Conservation (phyloP, 345 rosid genomes). For the Eucalyptus pumila region DNA sequence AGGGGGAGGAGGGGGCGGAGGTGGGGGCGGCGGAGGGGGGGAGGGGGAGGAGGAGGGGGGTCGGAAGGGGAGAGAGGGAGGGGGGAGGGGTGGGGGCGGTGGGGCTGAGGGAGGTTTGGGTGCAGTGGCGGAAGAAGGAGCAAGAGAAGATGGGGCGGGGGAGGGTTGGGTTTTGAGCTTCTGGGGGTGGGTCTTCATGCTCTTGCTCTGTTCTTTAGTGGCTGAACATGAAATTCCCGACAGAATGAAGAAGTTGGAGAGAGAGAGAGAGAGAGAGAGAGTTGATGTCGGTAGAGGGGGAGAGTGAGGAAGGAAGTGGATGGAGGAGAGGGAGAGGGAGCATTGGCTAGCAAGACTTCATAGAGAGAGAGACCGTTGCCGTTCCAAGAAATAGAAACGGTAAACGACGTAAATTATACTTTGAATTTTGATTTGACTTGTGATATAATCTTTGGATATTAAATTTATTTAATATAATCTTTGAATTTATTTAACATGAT, state of each 20-base stretch:
- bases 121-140: constrained; percentile 74
- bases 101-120: constrained; percentile 48
- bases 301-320: neutral
- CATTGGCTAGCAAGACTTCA: neutral
- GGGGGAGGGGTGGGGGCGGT: constrained; percentile 30
- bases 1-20: neutral
- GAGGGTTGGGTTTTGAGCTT: constrained; percentile 67
- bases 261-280: neutral
- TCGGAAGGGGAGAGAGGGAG: constrained; percentile 17
- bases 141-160: constrained; percentile 67
- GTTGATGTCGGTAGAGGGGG: neutral
- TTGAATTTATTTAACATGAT: too few species aligned
- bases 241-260: neutral
- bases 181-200: constrained; percentile 35
- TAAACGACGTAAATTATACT: too few species aligned
- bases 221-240: neutral
- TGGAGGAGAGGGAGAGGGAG: neutral
- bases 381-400: too few species aligned
- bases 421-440: neutral
- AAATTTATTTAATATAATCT: too few species aligned
- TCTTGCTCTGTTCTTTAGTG: neutral
- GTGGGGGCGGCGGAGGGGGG: neutral
- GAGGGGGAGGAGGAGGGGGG: neutral
- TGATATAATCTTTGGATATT: too few species aligned
- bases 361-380: neutral